Percentiles rank a stretch among this genome's conserved stretches.
Conservation (phyloP, 2,329 filamentous ascomycete species). For the Alternaria sp. region DNA sequence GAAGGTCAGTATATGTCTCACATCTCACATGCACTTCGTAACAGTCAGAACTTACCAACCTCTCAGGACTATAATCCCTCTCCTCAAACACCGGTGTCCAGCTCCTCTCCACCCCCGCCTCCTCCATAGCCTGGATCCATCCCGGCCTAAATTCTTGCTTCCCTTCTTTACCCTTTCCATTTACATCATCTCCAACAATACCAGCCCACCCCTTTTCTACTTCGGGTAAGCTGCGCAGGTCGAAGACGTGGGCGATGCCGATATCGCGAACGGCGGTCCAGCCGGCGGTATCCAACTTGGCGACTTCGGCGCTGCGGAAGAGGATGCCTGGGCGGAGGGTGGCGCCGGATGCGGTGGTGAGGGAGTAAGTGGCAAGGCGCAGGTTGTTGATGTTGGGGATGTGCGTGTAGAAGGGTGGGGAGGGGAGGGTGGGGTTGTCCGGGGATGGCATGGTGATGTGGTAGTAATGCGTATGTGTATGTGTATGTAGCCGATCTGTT, state of each 20-base stretch:
- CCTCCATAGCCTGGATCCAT: slow-evolving; percentile 34
- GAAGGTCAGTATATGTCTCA: too few species aligned
- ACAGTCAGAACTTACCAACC: too few species aligned
- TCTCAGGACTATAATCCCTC: slow-evolving; percentile 68
- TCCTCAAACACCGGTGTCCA: slow-evolving; percentile 74
- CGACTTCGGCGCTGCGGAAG: slow-evolving; percentile 73
- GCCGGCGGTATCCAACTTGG: slow-evolving; percentile 24
- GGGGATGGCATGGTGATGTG: not conserved
- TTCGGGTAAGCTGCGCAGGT: slow-evolving; percentile 69
- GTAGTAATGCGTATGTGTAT: not conserved
- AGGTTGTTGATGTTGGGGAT: slow-evolving; percentile 46
- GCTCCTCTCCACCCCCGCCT: slow-evolving; percentile 56
- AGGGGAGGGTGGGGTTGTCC: slow-evolving; percentile 16
- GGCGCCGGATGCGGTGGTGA: slow-evolving; percentile 41
- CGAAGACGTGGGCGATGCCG: slow-evolving; percentile 70
- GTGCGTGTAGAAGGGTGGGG: slow-evolving; percentile 41
- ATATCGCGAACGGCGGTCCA: slow-evolving; percentile 50
- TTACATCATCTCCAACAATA: slow-evolving; percentile 32
- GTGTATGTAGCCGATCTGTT: not conserved
- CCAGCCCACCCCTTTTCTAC: slow-evolving; percentile 53
- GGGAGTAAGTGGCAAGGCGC: slow-evolving; percentile 39
- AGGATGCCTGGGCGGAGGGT: slow-evolving; percentile 60
- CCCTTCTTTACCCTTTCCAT: too few species aligned
- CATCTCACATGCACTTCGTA: too few species aligned
- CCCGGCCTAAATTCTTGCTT: slow-evolving; percentile 42